Evolutionary conservation across 2,329 filamentous ascomycete genomes (phyloP).

Genomic region (Immersiporthe knoxdaviesiana): DNA sequence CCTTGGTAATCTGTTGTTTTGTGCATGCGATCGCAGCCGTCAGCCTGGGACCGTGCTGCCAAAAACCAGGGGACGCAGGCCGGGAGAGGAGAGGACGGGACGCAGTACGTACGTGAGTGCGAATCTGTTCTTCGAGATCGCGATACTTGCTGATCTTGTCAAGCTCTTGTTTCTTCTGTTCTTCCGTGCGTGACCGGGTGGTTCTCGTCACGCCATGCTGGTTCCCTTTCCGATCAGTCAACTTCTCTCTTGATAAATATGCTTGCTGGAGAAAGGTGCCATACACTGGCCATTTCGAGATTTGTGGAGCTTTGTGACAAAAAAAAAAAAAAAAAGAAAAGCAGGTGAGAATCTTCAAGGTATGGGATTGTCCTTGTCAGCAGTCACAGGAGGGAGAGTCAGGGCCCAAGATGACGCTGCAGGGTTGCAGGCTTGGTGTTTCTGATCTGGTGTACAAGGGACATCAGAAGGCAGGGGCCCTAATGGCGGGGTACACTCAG

Average conservation of each 20-base stretch:
- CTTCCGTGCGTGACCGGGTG: slow-evolving; percentile 65
- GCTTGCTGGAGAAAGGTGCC: slow-evolving; percentile 4
- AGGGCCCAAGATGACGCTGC: neutral
- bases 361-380: neutral
- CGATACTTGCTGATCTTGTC: slow-evolving; percentile 78
- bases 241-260: slow-evolving; percentile 16
- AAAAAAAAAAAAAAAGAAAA: neutral
- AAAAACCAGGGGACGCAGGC: slow-evolving; percentile 25
- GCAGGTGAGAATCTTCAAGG: neutral
- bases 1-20: slow-evolving; percentile 48
- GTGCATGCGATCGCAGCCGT: neutral
- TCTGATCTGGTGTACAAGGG: neutral
- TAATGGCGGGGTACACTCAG: neutral
- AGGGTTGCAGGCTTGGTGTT: neutral
- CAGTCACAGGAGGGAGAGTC: neutral
- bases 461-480: neutral
- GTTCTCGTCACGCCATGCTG: slow-evolving; percentile 85
- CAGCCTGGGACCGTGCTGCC: slow-evolving; percentile 5
- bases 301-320: neutral
- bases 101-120: slow-evolving; percentile 59
- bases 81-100: slow-evolving; percentile 26
- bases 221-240: slow-evolving; percentile 29
- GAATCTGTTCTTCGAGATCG: slow-evolving; percentile 69
- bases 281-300: slow-evolving; percentile 30
- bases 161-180: slow-evolving; percentile 71